Conservation (phyloP, 2,329 filamentous ascomycete genomes). For the Sphaerostilbella broomeana region DNA sequence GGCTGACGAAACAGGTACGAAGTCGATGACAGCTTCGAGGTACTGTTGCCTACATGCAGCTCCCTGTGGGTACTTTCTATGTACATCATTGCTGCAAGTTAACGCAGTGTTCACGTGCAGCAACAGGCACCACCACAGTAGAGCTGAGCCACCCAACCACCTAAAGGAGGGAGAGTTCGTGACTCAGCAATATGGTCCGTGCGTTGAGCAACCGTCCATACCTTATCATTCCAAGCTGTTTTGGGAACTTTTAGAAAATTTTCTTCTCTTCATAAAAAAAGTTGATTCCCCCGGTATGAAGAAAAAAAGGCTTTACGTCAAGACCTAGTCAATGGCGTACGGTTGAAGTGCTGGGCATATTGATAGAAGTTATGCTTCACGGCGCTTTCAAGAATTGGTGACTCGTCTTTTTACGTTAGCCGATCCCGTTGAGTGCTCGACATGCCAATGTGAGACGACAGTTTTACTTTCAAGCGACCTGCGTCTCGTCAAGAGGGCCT, state of each 20-base stretch:
- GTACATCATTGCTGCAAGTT: neutral
- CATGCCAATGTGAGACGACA: conserved; percentile 36
- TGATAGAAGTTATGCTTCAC: conserved; percentile 35
- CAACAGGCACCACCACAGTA: too few relatives aligned
- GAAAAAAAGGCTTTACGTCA: conserved; percentile 46
- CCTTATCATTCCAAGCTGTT: too few relatives aligned
- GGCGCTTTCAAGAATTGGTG: conserved; percentile 60
- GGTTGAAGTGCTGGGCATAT: conserved; percentile 57
- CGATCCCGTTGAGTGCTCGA: conserved; percentile 60
- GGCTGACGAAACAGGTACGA: too few relatives aligned
- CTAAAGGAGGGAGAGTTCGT: too few relatives aligned
- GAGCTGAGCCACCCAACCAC: too few relatives aligned
- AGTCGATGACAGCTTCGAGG: too few relatives aligned
- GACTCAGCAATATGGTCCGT: conserved; percentile 21
- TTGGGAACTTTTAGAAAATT: too few relatives aligned
- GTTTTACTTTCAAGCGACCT: too few relatives aligned
- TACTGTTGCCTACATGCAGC: too few relatives aligned
- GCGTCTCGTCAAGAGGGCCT: too few relatives aligned
- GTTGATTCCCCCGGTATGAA: conserved; percentile 52
- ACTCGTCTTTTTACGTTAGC: conserved; percentile 47
- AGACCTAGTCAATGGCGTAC: conserved; percentile 35
- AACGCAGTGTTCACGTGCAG: too few relatives aligned
- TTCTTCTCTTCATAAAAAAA: conserved; percentile 43
- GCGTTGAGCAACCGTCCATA: too few relatives aligned
- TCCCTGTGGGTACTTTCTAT: neutral